phyloP scores from a whole-genome alignment of 768 basidiomycete species.

The Collybia mongolica region DNA sequence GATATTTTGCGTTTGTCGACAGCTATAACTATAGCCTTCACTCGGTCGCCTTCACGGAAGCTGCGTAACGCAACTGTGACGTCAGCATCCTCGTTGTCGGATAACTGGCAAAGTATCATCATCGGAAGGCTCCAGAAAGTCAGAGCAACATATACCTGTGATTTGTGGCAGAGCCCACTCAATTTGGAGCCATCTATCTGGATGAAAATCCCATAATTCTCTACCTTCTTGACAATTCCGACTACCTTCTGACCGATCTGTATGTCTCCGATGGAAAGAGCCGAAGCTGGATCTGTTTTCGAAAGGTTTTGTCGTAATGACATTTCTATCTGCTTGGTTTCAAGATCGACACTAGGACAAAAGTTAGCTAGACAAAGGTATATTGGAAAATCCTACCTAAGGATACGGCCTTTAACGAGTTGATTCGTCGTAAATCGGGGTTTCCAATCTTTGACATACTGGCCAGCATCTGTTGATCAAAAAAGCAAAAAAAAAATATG shows the following conservation, averaged over 20 bases:
- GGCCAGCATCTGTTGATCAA: constrained; percentile 11
- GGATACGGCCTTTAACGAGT: constrained; percentile 82
- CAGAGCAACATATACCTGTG: constrained; percentile 56
- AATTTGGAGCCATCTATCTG: constrained; percentile 83
- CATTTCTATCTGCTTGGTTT: constrained; percentile 85
- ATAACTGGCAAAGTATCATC: constrained; percentile 51
- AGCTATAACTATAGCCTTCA: constrained; percentile 74
- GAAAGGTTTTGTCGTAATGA: constrained; percentile 73
- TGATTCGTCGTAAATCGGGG: constrained; percentile 75
- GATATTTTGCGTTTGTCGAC: constrained; percentile 80
- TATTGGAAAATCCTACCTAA: constrained; percentile 49
- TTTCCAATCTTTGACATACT: constrained; percentile 98
- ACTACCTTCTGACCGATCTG: constrained; percentile 78
- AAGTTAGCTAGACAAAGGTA: neutral
- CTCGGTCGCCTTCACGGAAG: constrained; percentile 85
- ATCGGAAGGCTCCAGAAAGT: neutral
- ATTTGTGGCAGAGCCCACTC: constrained; percentile 91
- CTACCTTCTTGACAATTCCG: constrained; percentile 77
- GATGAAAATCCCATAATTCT: constrained; percentile 92
- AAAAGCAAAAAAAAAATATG: neutral
- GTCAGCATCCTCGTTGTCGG: constrained; percentile 85
- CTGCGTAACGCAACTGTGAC: constrained; percentile 72
- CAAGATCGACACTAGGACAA: constrained; percentile 59
- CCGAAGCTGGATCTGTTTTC: constrained; percentile 33
- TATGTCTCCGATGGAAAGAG: constrained; percentile 52